Evolutionary conservation across 257 asterid species (phyloP), one percentile per base, ranked within the genome.

Genomic region (Hygrophila difformis): DNA sequence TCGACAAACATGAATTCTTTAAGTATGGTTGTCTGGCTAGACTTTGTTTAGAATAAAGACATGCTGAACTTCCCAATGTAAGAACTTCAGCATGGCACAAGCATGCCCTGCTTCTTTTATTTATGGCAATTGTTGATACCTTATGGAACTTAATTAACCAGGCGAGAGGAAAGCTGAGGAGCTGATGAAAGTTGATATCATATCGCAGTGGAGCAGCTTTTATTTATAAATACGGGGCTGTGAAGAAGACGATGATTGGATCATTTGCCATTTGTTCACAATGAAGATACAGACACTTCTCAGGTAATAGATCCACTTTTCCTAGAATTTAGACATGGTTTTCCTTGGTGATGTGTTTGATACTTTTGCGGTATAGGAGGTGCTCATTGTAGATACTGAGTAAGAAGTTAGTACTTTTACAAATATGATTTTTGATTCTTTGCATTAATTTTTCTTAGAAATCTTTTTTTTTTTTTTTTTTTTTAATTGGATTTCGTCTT

Each of bases 1-100:
- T 1, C 23, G 12, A n/a, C 10, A 1, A 17, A 8, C 41, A 75
- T 78, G 73, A 7, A 57, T 58, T n/a, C 71, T 57, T 64, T 8
- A 75, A 71, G 18, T 75, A 57, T 59, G 76, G 83, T 2, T 74
- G 79, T 5, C 40, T 71, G 8, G 74, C 79, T 20, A 75, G 71
- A 50, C 66, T 75, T 29, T 28, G 44, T 38, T 49, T 71, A 23
- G 52, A 70, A 44, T 58, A 60, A 7, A 24, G 9, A 14, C 15
- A 24, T 2, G 7, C 8, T 8, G 16, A 26, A 6, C 20, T 3
- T n/a, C 18, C 53, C 23, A 12, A 4, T 44, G 75, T 65, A 57
- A 22, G 47, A 15, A 15, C 11, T 39, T 13, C 11, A 9, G 18
- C 44, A 5, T 39, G 6, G 6, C 13, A 6, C 13, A n/a, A 13